These are phyloP conservation scores for Liquidambar formosana DNA, from an alignment of 164 flowering plant species.

Conservation along the genomic window DNA sequence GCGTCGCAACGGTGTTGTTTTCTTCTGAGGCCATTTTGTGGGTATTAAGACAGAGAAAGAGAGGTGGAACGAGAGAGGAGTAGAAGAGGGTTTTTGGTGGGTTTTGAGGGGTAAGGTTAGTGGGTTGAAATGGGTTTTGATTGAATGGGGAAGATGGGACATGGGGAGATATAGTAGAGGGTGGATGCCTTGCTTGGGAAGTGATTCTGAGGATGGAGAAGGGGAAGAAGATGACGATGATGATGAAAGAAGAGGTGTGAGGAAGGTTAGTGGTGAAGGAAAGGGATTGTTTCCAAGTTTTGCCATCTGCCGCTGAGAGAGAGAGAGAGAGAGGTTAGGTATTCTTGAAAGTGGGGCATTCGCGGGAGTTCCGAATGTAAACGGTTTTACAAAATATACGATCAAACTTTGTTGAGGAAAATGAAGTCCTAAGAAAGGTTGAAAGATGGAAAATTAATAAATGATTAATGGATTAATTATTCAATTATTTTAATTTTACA, in stretches of 20 bases:
- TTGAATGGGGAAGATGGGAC: slow-evolving; percentile 1
- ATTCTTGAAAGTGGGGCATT: slow-evolving; percentile 27
- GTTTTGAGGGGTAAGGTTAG: too few relatives aligned
- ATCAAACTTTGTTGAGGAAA: too few relatives aligned
- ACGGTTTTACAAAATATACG: too few relatives aligned
- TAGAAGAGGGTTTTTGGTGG: background rate
- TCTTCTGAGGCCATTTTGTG: slow-evolving; percentile 29
- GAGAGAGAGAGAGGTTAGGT: slow-evolving; percentile 32
- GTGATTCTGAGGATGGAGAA: slow-evolving; percentile 8
- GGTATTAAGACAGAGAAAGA: background rate
- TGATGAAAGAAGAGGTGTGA: background rate
- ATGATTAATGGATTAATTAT: too few relatives aligned
- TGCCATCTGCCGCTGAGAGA: slow-evolving; percentile 12
- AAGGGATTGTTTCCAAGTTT: slow-evolving; percentile 36
- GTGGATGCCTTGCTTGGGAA: slow-evolving; percentile 47
- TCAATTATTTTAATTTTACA: too few relatives aligned
- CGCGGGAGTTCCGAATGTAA: too few relatives aligned
- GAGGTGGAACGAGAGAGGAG: background rate
- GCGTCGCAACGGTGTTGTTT: slow-evolving; percentile 3
- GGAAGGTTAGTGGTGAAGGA: slow-evolving; percentile 33
- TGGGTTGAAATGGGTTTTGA: background rate
- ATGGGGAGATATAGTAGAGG: slow-evolving; percentile 6
- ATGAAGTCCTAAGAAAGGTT: too few relatives aligned
- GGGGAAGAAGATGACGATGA: slow-evolving; percentile 14
- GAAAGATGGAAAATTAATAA: too few relatives aligned